Base-by-base conservation (phyloP, 176 grass and related monocot genomes). In the Bolboschoenus planiculmis region DNA sequence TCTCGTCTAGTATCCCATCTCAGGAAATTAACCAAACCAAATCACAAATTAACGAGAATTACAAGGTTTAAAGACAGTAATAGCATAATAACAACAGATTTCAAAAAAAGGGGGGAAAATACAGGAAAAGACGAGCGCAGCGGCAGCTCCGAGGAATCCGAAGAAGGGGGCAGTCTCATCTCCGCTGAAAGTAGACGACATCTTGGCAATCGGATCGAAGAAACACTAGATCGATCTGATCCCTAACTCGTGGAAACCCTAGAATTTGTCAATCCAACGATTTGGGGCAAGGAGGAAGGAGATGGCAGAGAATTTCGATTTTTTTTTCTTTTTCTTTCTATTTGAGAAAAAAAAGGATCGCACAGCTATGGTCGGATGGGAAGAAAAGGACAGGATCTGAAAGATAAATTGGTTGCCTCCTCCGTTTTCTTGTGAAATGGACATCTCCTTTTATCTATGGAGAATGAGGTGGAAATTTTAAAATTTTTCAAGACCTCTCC, bases 141-240 rank as follows among this genome's bases (percentile, higher is more conserved):
- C 86, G n/a, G 89, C 89, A 5, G 89, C 89, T 57, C 89, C 89
- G 39, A 91, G 86, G 72, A 91, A 91, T n/a, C 89, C 89, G 44
- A 91, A 91, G 86, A 91, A 91, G n/a, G 89, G 89, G 50, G 89
- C 89, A 54, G 89, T 91, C 61, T 88, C 89, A 82, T 91, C 89
- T 65, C 89, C 89, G 72, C 86, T 88, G 86, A 91, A 91, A 74
- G 14, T 26, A 29, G 86, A 74, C 27, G 85, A 78, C 86, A 86
- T 88, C 62, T 78, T 50, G 6, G 20, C 29, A 5, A 57, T 44
- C 27, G 58, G 30, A 42, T 58, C 42, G 48, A 39, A 60, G 29
- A 36, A 59, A 58, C 8, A 0, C 77, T 80, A 59, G 78, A 80
- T 80, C 53, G 78, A 80, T 80, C 30, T 11, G 78, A 80, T 61